Conservation (phyloP, 495 filamentous ascomycete genomes). For the Collariella sp. region DNA sequence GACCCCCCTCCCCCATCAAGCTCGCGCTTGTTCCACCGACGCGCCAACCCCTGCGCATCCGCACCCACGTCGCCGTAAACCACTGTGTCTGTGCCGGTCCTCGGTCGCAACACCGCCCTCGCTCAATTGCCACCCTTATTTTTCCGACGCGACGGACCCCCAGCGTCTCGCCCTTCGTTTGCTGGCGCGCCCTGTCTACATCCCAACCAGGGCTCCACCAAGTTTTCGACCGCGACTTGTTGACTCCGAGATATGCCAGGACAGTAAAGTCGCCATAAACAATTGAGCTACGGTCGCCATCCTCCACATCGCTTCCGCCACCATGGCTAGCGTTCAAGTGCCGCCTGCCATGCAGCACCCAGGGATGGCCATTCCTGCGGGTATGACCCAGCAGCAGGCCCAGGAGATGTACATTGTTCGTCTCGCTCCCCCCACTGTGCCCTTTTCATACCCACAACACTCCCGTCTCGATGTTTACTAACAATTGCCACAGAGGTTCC, state of each 20-base stretch:
- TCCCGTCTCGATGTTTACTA: not conserved
- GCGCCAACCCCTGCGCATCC: slow-evolving; percentile 17
- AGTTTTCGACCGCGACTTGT: slow-evolving; percentile 15
- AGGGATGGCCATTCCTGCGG: slow-evolving; percentile 46
- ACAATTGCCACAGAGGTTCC: slow-evolving; percentile 53
- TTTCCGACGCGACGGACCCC: slow-evolving; percentile 23
- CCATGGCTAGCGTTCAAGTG: slow-evolving; percentile 72
- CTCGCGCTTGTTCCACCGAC: slow-evolving; percentile 21
- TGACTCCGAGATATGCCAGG: slow-evolving; percentile 33
- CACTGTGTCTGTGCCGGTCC: not conserved
- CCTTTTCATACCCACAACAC: not conserved
- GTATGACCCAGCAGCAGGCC: slow-evolving; percentile 51
- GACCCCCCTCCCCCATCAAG: slow-evolving; percentile 4
- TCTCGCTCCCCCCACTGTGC: slow-evolving; percentile 5
- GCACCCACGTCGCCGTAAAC: slow-evolving; percentile 10
- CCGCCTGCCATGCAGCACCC: slow-evolving; percentile 54
- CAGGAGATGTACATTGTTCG: slow-evolving; percentile 55
- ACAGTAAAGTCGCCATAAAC: slow-evolving; percentile 11
- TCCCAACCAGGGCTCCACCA: slow-evolving; percentile 14
- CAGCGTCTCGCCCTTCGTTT: slow-evolving; percentile 10
- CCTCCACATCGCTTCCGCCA: slow-evolving; percentile 24
- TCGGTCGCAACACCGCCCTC: slow-evolving; percentile 4
- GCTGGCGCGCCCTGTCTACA: slow-evolving; percentile 5
- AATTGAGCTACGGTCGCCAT: slow-evolving; percentile 18
- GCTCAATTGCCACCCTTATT: slow-evolving; percentile 4